phyloP scores from a whole-genome alignment of 768 basidiomycete species.

The Amanita rimosa region DNA sequence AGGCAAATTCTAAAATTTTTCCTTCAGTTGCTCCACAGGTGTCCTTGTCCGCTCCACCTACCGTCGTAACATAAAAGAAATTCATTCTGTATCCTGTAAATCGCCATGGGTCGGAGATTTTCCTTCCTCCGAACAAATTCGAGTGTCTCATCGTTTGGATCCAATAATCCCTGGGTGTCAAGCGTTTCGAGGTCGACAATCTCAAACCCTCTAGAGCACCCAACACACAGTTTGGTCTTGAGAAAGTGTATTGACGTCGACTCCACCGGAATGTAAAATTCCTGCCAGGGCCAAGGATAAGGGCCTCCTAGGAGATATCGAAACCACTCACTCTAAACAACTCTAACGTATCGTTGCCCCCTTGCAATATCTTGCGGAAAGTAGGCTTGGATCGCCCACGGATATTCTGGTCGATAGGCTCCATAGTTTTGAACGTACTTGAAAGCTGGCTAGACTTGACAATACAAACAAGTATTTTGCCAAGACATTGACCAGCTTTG shows the following conservation, averaged over 20 bases:
- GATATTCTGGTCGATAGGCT: slow-evolving; percentile 86
- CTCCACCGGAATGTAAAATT: slow-evolving; percentile 98
- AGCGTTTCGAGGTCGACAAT: slow-evolving; percentile 96
- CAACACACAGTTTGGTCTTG: slow-evolving; percentile 95
- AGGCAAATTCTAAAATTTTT: slow-evolving; percentile 77
- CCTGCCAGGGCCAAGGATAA: slow-evolving; percentile 34
- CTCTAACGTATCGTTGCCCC: slow-evolving; percentile 88
- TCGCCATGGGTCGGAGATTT: slow-evolving; percentile 86
- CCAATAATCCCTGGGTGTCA: slow-evolving; percentile 92
- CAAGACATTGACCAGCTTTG: slow-evolving; percentile 90
- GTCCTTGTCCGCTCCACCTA: slow-evolving; percentile 24
- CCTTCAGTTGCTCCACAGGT: slow-evolving; percentile 2
- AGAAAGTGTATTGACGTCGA: slow-evolving; percentile 95
- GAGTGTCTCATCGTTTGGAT: slow-evolving; percentile 82
- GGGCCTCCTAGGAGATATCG: neutral
- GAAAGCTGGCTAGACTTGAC: slow-evolving; percentile 93
- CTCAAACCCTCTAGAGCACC: slow-evolving; percentile 95
- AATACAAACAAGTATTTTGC: slow-evolving; percentile 86
- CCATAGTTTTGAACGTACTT: slow-evolving; percentile 94
- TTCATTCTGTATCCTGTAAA: slow-evolving; percentile 93
- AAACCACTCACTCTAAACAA: slow-evolving; percentile 62
- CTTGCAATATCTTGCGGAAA: slow-evolving; percentile 91
- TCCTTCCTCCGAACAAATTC: slow-evolving; percentile 91
- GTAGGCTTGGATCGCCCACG: slow-evolving; percentile 77
- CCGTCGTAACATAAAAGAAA: slow-evolving; percentile 98